phyloP scores from a whole-genome alignment of 306 rosid species.

The Vachellia collinsii region DNA sequence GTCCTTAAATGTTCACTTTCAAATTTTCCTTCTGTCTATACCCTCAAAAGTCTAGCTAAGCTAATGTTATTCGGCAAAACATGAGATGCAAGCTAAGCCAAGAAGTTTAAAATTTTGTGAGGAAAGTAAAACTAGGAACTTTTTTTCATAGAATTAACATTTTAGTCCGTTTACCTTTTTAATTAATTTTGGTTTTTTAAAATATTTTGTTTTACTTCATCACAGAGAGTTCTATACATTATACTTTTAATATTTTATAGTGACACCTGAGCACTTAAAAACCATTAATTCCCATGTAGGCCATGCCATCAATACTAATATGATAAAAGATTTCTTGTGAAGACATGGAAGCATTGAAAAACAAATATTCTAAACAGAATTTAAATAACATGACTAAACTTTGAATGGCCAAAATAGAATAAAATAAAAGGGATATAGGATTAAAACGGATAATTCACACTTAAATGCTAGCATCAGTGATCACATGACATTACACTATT shows the following conservation, averaged over 20 bases:
- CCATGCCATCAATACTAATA: background rate
- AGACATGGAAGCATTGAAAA: background rate
- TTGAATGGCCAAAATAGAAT: background rate
- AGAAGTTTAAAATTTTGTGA: background rate
- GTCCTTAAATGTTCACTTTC: background rate
- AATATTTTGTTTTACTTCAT: background rate
- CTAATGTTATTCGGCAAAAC: background rate
- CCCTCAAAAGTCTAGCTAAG: constrained; percentile 20
- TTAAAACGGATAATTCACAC: background rate
- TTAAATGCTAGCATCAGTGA: no score
- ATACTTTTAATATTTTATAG: no score
- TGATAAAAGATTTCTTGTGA: background rate
- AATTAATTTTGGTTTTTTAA: background rate
- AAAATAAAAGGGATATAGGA: background rate
- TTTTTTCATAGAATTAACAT: background rate
- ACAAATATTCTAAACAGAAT: background rate
- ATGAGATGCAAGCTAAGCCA: constrained; percentile 10
- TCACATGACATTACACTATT: no score
- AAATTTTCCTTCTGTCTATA: background rate
- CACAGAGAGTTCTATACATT: background rate
- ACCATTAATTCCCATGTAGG: background rate
- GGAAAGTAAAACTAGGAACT: constrained; percentile 11
- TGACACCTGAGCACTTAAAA: background rate
- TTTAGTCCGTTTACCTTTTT: background rate
- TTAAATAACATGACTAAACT: background rate